Conservation (phyloP, 805 yeast genomes). For the Lachancea meyersii region DNA sequence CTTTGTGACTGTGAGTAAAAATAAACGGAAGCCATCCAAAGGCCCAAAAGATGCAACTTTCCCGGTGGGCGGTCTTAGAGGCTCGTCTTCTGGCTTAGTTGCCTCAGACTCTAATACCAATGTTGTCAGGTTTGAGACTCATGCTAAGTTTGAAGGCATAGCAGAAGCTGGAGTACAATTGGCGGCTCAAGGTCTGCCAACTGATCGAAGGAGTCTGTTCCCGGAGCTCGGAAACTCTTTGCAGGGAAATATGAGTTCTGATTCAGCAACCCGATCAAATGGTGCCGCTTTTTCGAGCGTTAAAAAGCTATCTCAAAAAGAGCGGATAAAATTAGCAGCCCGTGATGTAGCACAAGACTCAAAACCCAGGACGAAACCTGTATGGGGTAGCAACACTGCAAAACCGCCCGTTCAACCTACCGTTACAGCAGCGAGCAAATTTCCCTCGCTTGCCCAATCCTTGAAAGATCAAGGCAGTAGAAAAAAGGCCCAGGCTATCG, state of each 20-base stretch:
- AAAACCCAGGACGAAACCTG: constrained; percentile 12
- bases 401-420: not conserved
- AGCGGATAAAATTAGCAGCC: constrained; percentile 17
- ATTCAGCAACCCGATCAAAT: not conserved
- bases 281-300: not conserved
- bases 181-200: not conserved
- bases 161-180: not conserved
- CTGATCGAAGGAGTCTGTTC: not conserved
- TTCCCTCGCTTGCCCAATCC: constrained; percentile 6
- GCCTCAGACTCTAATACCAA: not conserved
- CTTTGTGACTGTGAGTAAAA: constrained; percentile 33
- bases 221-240: not conserved
- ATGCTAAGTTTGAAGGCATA: not conserved
- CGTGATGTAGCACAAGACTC: not conserved
- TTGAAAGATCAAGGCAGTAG: not conserved
- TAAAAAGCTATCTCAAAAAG: constrained; percentile 27
- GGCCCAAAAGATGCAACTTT: not conserved
- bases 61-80: not conserved
- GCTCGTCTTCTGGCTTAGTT: not conserved
- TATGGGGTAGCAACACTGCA: constrained; percentile 18
- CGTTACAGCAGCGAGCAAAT: not conserved
- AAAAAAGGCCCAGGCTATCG: constrained; percentile 1
- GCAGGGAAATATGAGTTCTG: not conserved
- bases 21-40: constrained; percentile 30
- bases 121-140: constrained; percentile 3